Evolutionary conservation across 2,329 filamentous ascomycete genomes (phyloP), one percentile per base, ranked within the genome.

Genomic region (Biscogniauxia sp.): DNA sequence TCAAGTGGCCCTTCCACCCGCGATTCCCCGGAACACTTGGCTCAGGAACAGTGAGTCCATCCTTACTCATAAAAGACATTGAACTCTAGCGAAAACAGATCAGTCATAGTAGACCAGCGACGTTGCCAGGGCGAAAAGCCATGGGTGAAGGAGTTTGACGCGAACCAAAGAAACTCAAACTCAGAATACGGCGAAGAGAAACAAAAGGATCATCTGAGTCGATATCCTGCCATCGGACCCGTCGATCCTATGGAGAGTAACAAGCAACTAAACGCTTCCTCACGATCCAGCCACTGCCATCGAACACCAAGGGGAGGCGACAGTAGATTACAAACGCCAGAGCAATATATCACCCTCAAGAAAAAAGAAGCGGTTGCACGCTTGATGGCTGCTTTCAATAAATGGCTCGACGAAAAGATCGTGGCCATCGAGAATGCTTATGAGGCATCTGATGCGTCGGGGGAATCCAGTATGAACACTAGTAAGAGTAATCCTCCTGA

Each of bases 351-450:
- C 56, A 64, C 68, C 51, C 63, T 62, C 54, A 73, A 67, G 61
- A 72, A 61, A 50, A 54, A 64, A 53, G 61, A 70, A 37, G 68
- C 65, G 3, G 63, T 73, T 26, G 69, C 64, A 26, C 55, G 63
- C 61, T 64, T 72, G 11, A 72, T 73, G 70, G 65, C 63, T 51
- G 57, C 26, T 17, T 73, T 73, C 51, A 66, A 68, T n/a, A 65
- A 55, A 55, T 72, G 71, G 71, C 61, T 73, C 5, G 67, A 72
- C 51, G 72, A 72, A 64, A 64, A 63, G 58, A 64, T 73, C 9
- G 66, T 63, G 3, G 68, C 70, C 55, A 71, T 72, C 37, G 68
- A 66, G 54, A 72, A 71, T 58, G 67, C 68, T 7, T 66, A 68
- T 51, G 70, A 72, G 57, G 64, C 68, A 20, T 65, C 70, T 8